Evolutionary conservation across 2,329 filamentous ascomycete species (phyloP), one percentile per base, ranked within the genome.

Genomic region (Pseudogymnoascus sp.): DNA sequence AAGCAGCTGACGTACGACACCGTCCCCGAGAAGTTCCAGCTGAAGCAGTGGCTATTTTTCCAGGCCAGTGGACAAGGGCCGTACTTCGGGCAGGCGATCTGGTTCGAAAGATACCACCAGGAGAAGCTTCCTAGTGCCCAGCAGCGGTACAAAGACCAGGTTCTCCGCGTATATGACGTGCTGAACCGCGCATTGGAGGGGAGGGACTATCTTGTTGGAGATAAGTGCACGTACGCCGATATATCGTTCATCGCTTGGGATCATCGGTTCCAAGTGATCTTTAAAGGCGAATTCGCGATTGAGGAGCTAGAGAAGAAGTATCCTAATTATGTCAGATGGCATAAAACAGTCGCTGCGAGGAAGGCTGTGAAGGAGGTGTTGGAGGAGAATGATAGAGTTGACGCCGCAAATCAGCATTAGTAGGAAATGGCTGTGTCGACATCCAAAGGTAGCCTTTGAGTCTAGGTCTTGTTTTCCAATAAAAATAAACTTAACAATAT

Each of bases 111-210:
- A 4, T 72, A 65, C 59, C 73, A 75, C 63, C 37, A 68, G 0
- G 78, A 80, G 68, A 73, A 78, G 64, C 6, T 82, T 7, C 71
- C 72, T 1, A 75, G 72, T 22, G 79, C 78, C 4, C 68, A 77
- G 16, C 70, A 76, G 11, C 70, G 79, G 14, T 82, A 82, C 68
- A 65, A 63, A 12, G 72, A 75, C 7, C 78, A 82, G 67, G 73
- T 78, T 37, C 70, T 73, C 37, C 75, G 79, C 8, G 74, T 81
- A 2, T 71, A 75, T 0, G 67, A 69, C 2, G 78, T 81, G 2
- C 62, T 82, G 41, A 76, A 81, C 16, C 65, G 60, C 5, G 73
- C 75, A 61, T 68, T 80, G 10, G 67, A 70, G 60, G 67, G 66
- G 14, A 70, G 70, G 10, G 67, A 72, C 16, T 77, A 70, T 46